These are phyloP conservation scores for Botrytis squamosa DNA, from an alignment of 2,329 filamentous ascomycete genomes.

Conservation along the genomic window DNA sequence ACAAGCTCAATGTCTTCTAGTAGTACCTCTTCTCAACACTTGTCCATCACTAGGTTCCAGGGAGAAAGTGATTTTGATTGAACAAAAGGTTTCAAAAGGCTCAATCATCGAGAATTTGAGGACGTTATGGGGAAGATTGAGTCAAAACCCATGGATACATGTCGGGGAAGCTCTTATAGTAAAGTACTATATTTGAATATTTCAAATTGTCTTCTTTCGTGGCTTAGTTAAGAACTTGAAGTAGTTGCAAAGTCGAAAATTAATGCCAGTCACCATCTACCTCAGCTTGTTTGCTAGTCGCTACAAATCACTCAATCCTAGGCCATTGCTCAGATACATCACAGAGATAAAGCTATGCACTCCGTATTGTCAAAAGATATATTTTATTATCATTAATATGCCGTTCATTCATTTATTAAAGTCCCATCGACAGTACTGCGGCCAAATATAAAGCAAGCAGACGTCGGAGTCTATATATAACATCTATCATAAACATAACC, in stretches of 20 bases:
- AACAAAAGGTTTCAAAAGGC: background rate
- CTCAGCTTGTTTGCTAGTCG: no score
- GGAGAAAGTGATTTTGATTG: background rate
- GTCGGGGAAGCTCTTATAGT: accelerated
- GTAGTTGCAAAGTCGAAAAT: no score
- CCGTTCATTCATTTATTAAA: background rate
- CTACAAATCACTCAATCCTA: no score
- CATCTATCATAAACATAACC: background rate
- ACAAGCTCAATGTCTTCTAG: accelerated
- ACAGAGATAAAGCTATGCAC: background rate
- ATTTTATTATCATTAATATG: background rate
- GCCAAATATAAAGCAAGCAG: no score
- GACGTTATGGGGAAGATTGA: background rate
- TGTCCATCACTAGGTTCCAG: background rate
- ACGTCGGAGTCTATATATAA: background rate
- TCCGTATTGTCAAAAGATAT: background rate
- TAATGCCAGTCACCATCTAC: no score
- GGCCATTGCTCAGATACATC: background rate
- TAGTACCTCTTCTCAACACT: background rate
- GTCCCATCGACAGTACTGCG: background rate
- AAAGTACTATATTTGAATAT: background rate
- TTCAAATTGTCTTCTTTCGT: background rate
- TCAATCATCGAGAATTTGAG: no score
- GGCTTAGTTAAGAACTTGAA: no score
- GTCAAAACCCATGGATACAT: background rate